Conservation (phyloP, 352 stramenopile species). For the Pythium pyrilobum region DNA sequence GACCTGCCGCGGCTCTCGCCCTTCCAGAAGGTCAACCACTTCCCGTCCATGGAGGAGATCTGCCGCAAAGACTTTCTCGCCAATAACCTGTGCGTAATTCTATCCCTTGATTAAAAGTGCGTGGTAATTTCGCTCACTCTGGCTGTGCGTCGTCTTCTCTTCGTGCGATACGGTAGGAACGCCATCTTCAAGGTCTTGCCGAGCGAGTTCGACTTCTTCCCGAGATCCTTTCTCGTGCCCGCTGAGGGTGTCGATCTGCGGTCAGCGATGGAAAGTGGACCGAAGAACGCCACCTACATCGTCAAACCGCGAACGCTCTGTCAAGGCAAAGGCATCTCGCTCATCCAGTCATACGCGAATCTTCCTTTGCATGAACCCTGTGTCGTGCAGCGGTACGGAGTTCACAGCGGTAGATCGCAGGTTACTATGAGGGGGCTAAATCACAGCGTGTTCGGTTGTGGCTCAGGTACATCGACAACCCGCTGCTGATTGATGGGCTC, state of each 20-base stretch:
- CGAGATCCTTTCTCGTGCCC: slow-evolving; percentile 33
- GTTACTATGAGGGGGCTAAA: neutral
- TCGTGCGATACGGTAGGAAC: slow-evolving; percentile 19
- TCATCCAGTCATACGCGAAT: slow-evolving; percentile 33
- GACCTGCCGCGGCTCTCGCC: slow-evolving; percentile 33
- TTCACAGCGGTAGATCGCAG: neutral
- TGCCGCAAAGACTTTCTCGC: slow-evolving; percentile 49
- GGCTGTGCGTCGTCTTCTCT: no score
- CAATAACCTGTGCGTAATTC: slow-evolving; percentile 34
- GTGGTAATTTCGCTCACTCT: no score
- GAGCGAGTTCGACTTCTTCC: slow-evolving; percentile 34
- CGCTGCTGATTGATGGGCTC: slow-evolving; percentile 88
- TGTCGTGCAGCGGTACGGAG: slow-evolving; percentile 31
- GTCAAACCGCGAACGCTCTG: slow-evolving; percentile 35
- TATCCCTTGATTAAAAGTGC: neutral
- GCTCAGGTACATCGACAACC: slow-evolving; percentile 86
- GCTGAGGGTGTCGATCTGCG: slow-evolving; percentile 32
- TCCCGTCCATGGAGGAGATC: slow-evolving; percentile 53
- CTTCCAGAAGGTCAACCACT: slow-evolving; percentile 52
- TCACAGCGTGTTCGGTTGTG: neutral
- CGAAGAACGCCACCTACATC: slow-evolving; percentile 38
- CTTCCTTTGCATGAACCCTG: slow-evolving; percentile 27
- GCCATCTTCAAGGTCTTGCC: slow-evolving; percentile 36
- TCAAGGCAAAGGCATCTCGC: slow-evolving; percentile 38
- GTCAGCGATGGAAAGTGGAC: slow-evolving; percentile 25